These are phyloP conservation scores for Geotrichum cucujoidarum DNA, from an alignment of 1,139 yeast species.

Conservation along the genomic window DNA sequence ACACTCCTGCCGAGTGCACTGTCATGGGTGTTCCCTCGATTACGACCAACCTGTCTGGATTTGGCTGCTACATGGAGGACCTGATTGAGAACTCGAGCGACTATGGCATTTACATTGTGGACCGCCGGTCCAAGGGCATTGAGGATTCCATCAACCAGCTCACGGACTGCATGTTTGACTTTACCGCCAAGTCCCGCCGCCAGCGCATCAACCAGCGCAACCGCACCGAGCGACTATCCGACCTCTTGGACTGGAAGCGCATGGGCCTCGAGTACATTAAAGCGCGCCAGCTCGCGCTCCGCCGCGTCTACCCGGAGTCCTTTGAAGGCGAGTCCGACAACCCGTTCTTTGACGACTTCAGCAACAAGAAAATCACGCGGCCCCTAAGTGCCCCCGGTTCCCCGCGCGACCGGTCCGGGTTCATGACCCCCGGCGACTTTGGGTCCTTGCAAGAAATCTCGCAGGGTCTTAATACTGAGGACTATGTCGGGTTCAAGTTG, in stretches of 20 bases:
- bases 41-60: slow-evolving; percentile 93
- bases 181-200: slow-evolving; percentile 83
- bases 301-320: slow-evolving; percentile 89
- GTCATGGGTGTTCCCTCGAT: slow-evolving; percentile 99
- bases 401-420: slow-evolving; percentile 56
- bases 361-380: slow-evolving; percentile 67
- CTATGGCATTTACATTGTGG: slow-evolving; percentile 95
- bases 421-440: slow-evolving; percentile 96
- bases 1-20: slow-evolving; percentile 98
- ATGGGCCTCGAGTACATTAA: slow-evolving; percentile 96
- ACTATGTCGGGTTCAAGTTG: slow-evolving; percentile 72
- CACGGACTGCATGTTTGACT: slow-evolving; percentile 83
- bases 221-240: slow-evolving; percentile 90
- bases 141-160: slow-evolving; percentile 93
- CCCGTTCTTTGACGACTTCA: slow-evolving; percentile 43
- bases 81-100: slow-evolving; percentile 90
- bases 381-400: slow-evolving; percentile 96
- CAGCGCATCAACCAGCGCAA: slow-evolving; percentile 97
- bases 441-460: slow-evolving; percentile 92
- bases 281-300: slow-evolving; percentile 86
- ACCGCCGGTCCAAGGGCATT: slow-evolving; percentile 86
- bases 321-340: slow-evolving; percentile 46
- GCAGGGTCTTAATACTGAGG: slow-evolving; percentile 68
- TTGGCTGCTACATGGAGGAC: slow-evolving; percentile 98
- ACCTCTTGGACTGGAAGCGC: slow-evolving; percentile 92